A percentile compares a stretch with the other conserved stretches of the same genome.
These are phyloP conservation scores for Chaetomium sp. DNA, from an alignment of 2,329 filamentous ascomycete species.

Conservation along the genomic window DNA sequence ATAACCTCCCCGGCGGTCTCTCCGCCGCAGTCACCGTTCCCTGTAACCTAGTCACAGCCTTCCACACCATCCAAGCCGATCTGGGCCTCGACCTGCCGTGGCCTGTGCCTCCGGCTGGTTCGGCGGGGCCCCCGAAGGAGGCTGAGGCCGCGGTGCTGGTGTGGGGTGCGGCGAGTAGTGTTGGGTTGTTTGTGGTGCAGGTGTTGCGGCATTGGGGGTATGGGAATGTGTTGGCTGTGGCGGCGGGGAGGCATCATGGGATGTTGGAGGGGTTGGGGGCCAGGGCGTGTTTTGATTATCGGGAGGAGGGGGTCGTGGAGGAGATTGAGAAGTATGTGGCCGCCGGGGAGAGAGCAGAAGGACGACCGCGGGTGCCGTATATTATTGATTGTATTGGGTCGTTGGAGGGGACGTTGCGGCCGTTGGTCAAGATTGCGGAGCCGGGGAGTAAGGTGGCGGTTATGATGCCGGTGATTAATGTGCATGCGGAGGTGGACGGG, in stretches of 20 bases:
- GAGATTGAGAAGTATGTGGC: slow-evolving; percentile 28
- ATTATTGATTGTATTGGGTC: slow-evolving; percentile 53
- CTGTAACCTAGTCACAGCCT: slow-evolving; percentile 53
- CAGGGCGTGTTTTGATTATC: slow-evolving; percentile 42
- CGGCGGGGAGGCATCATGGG: slow-evolving; percentile 40
- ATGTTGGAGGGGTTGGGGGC: slow-evolving; percentile 40
- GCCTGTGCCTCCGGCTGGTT: background rate
- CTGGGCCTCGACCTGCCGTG: slow-evolving; percentile 50
- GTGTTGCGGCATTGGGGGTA: slow-evolving; percentile 49
- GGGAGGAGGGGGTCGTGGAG: slow-evolving; percentile 30
- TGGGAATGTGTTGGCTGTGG: slow-evolving; percentile 41
- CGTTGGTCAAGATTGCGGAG: slow-evolving; percentile 45
- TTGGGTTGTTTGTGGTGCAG: slow-evolving; percentile 45
- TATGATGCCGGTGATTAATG: slow-evolving; percentile 53
- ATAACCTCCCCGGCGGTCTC: slow-evolving; percentile 29
- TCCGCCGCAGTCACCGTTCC: slow-evolving; percentile 47
- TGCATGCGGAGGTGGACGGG: slow-evolving; percentile 39
- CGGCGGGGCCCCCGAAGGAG: background rate
- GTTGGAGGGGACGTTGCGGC: slow-evolving; percentile 39
- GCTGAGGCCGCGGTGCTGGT: slow-evolving; percentile 37
- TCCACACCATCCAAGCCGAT: slow-evolving; percentile 46
- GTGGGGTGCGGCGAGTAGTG: slow-evolving; percentile 48
- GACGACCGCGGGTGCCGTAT: slow-evolving; percentile 32
- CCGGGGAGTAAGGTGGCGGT: slow-evolving; percentile 47
- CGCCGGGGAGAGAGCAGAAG: background rate